Base-by-base conservation (phyloP, 495 filamentous ascomycete species). In the Penicillium pulvis region DNA sequence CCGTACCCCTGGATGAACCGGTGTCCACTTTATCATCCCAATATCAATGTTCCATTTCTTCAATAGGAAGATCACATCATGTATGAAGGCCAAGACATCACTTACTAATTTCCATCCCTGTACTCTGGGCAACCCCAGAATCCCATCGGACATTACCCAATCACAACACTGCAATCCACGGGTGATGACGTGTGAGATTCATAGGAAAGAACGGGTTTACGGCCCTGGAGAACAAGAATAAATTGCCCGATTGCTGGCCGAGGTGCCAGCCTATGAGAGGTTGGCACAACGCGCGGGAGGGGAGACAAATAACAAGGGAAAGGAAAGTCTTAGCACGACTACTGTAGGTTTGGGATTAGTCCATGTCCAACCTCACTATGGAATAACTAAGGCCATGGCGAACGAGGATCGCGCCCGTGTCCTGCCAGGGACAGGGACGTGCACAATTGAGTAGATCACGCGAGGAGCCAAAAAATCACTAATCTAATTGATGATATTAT, bases 131-230 rank as follows among this genome's bases (percentile, higher is more conserved):
- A 41, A 41, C 16, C 23, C 24, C 46, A n/a, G 10, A 23, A 26
- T 31, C 23, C 14, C 14, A 43, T 6, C 24, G 26, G 19, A 17
- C 9, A n/a, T 31, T 16, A 4, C 28, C 58, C 47, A 56, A 60
- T 52, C 58, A 56, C 17, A 6, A 31, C 39, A 20, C 36, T 36
- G 51, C 50, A 16, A 44, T 19, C 16, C 12, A 48, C 60, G 60
- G 68, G 58, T 67, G 60, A 61, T 71, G 66, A 69, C 69, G 69
- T 71, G 60, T 54, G 56, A 19, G 51, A 65, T 62, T 63, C 51
- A 52, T 45, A 10, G n/a, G 19, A 17, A 17, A 11, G 14, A 39
- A 47, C 44, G 44, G n/a, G 23, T 26, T 47, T 47, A 14, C 23
- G n/a, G 41, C n/a, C 39, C 39, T 39, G 53, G 53, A 55, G 42